A percentile compares a stretch with the other conserved stretches of the same genome.
Conservation (phyloP, 169 alveolate species). For the Besnoitia besnoiti region DNA sequence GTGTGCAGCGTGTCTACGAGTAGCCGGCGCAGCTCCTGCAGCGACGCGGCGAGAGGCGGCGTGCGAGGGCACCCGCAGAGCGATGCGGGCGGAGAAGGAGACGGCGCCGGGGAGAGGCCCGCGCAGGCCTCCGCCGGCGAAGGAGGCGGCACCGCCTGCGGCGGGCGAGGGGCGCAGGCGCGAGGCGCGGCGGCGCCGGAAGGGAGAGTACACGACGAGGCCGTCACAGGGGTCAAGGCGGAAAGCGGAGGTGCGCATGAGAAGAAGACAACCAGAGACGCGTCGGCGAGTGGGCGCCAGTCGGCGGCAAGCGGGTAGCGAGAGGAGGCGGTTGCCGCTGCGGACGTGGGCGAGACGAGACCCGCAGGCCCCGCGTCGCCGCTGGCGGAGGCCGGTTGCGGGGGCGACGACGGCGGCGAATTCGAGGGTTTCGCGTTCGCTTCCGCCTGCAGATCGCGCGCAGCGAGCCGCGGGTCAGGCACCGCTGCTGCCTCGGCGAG, state of each 20-base stretch:
- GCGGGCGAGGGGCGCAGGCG: background rate
- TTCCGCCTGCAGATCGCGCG: background rate
- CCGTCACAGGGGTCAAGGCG: no score
- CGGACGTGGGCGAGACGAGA: background rate
- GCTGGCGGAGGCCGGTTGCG: background rate
- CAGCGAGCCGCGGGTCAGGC: background rate
- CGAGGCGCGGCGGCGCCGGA: background rate
- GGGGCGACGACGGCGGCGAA: background rate
- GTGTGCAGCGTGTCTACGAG: conserved; percentile 16
- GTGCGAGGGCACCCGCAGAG: background rate
- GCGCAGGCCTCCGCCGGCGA: background rate
- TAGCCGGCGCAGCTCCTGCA: conserved; percentile 34
- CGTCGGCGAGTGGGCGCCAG: background rate
- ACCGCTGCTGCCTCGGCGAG: background rate
- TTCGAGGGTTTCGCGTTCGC: background rate
- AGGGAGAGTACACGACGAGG: background rate
- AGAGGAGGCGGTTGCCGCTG: background rate
- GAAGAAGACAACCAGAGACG: conserved; percentile 5
- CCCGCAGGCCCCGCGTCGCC: background rate
- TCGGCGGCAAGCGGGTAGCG: conserved; percentile 26
- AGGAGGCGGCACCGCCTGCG: background rate
- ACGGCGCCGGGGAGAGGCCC: background rate
- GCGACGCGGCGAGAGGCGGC: background rate
- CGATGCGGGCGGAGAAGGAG: background rate
- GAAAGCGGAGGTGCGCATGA: conserved; percentile 10